phyloP scores from a whole-genome alignment of 2,329 filamentous ascomycete species.

The Malbranchea zuffiana region DNA sequence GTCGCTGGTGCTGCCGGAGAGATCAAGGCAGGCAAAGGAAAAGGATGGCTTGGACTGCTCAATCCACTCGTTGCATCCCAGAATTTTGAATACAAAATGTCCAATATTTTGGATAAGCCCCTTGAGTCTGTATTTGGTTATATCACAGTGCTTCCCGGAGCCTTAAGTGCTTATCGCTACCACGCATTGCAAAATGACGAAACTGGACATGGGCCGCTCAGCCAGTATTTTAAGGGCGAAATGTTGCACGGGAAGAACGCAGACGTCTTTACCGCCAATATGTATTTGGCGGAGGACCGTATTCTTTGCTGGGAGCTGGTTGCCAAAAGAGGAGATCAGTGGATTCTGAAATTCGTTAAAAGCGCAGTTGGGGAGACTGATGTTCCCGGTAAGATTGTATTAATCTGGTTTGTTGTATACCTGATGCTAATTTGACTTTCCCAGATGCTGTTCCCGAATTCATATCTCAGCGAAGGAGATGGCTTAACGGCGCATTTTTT shows the following conservation, averaged over 20 bases:
- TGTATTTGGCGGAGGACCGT: constrained; percentile 97
- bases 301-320: constrained; percentile 98
- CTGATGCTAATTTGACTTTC: not conserved
- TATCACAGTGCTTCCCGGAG: constrained; percentile 91
- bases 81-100: constrained; percentile 99
- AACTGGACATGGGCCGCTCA: constrained; percentile 85
- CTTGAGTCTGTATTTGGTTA: constrained; percentile 96
- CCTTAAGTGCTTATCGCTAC: constrained; percentile 88
- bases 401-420: not conserved
- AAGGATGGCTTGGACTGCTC: constrained; percentile 66
- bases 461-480: constrained; percentile 87
- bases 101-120: constrained; percentile 95
- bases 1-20: constrained; percentile 95
- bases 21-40: constrained; percentile 94
- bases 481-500: constrained; percentile 98
- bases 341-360: constrained; percentile 98
- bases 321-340: constrained; percentile 84
- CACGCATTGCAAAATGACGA: constrained; percentile 94
- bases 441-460: constrained; percentile 87
- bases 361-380: constrained; percentile 94
- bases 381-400: constrained; percentile 59
- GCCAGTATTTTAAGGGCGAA: constrained; percentile 98
- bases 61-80: constrained; percentile 94
- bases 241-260: constrained; percentile 92
- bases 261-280: constrained; percentile 95